Evolutionary conservation across 2,329 filamentous ascomycete genomes (phyloP), one percentile per base, ranked within the genome.

Genomic region (Tothia fuscella): DNA sequence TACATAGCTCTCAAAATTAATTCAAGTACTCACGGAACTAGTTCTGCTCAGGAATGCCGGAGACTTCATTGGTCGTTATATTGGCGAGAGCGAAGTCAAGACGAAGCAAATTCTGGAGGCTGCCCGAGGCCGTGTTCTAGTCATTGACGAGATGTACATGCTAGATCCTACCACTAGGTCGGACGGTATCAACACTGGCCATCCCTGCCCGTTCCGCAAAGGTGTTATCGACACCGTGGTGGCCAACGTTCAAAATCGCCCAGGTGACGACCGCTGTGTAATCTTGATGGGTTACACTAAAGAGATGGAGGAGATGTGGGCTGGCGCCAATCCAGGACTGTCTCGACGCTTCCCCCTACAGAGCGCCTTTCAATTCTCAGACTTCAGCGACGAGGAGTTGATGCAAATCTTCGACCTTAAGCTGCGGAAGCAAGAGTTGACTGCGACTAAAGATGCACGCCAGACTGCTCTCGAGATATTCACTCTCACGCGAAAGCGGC

Each of bases 121-220:
- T 2, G 41, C 43, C 24, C 13, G 17, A 21, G 49, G 42, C 17
- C 43, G 46, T n/a, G 45, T 48, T 2, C 44, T 52, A 5, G 31
- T 51, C 12, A 41, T 51, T 33, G 42, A 50, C 24, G 41, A 49
- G 22, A 29, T 32, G 21, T 48, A 51, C 22, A 42, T 44, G 16
- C 24, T 45, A 13, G 22, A 43, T 21, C 16, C 42, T 24, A 6
- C 12, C 20, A 21, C 10, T 13, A 38, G 19, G 10, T 20, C 13
- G 21, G 19, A 6, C 12, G 21, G 6, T 5, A 25, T n/a, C 12
- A 19, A 14, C 38, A 25, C 6, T 37, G 9, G 13, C 38, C 26
- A n/a, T n/a, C n/a, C n/a, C n/a, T n/a, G n/a, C n/a, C n/a, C n/a
- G n/a, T n/a, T n/a, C n/a, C n/a, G n/a, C 14, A 16, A 32, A 41